Evolutionary conservation across 371 early-diverging fungal genomes (phyloP).

Genomic region (Lichtheimia corymbifera): DNA sequence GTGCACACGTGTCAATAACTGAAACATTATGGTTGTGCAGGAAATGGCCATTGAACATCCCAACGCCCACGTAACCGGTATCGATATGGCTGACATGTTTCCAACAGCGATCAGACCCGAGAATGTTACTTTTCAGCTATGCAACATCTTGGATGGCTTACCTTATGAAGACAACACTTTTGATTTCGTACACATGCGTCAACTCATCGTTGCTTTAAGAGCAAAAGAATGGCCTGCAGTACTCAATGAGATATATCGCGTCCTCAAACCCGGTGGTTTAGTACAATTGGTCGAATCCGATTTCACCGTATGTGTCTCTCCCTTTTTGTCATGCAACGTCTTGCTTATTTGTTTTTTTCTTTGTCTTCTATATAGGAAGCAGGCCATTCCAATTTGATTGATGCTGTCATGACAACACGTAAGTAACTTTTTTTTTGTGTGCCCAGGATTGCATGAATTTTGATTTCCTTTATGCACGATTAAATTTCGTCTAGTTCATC

Average conservation of each 20-base stretch:
- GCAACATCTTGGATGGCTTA: slow-evolving; percentile 37
- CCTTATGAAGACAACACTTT: slow-evolving; percentile 47
- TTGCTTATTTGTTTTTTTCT: slow-evolving; percentile 8
- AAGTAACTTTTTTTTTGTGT: neutral
- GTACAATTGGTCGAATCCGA: slow-evolving; percentile 45
- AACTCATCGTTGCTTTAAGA: slow-evolving; percentile 34
- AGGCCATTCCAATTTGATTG: slow-evolving; percentile 14
- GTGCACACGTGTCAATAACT: neutral
- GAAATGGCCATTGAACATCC: slow-evolving; percentile 65
- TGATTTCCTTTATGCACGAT: too few relatives aligned
- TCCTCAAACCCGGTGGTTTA: slow-evolving; percentile 49
- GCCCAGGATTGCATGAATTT: too few relatives aligned
- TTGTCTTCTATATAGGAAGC: slow-evolving; percentile 10
- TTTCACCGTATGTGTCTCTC: slow-evolving; percentile 30
- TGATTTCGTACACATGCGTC: slow-evolving; percentile 52
- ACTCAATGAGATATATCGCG: slow-evolving; percentile 39
- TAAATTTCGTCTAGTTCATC: slow-evolving; percentile 21
- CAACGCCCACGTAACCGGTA: slow-evolving; percentile 47
- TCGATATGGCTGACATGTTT: slow-evolving; percentile 56
- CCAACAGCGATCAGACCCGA: slow-evolving; percentile 44
- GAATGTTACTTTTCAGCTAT: slow-evolving; percentile 42
- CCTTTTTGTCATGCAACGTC: neutral
- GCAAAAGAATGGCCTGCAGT: slow-evolving; percentile 36
- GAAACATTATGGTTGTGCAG: slow-evolving; percentile 8
- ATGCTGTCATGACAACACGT: slow-evolving; percentile 20